Conservation (phyloP, 2,329 filamentous ascomycete species). For the Phyllosticta citrichinensis region DNA sequence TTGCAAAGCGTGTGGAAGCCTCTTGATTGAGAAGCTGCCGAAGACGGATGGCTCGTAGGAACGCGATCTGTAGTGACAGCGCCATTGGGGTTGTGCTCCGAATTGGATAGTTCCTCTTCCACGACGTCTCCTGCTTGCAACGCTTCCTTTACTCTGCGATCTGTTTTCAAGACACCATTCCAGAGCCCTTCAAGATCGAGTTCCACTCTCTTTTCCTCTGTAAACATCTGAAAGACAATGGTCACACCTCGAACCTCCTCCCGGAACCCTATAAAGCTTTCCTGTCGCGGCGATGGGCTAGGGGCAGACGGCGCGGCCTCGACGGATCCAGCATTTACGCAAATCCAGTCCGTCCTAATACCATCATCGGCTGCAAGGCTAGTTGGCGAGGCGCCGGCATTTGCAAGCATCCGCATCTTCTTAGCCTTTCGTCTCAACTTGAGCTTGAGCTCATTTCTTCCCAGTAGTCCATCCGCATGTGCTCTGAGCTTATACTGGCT, state of each 20-base stretch:
- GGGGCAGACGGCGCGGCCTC: slow-evolving; percentile 37
- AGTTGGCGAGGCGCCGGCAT: slow-evolving; percentile 48
- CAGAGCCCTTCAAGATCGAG: slow-evolving; percentile 58
- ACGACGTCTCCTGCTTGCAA: slow-evolving; percentile 20
- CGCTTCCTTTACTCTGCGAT: slow-evolving; percentile 28
- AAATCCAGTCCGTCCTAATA: slow-evolving; percentile 90
- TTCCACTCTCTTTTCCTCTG: slow-evolving; percentile 57
- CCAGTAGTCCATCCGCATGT: slow-evolving; percentile 77
- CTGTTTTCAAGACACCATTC: slow-evolving; percentile 38
- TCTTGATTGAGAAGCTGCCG: neutral
- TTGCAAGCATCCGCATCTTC: slow-evolving; percentile 70
- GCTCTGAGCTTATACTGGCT: slow-evolving; percentile 62
- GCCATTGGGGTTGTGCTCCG: slow-evolving; percentile 1
- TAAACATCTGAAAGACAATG: slow-evolving; percentile 63
- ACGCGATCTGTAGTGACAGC: neutral
- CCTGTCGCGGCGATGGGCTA: slow-evolving; percentile 12
- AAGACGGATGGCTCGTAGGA: neutral
- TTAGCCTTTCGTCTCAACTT: slow-evolving; percentile 73
- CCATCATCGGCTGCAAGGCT: slow-evolving; percentile 65
- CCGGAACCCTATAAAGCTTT: slow-evolving; percentile 70
- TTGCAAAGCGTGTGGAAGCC: neutral
- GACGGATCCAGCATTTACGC: slow-evolving; percentile 73
- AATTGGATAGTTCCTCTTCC: slow-evolving; percentile 15
- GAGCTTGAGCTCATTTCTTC: slow-evolving; percentile 82
- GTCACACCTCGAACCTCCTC: slow-evolving; percentile 45